Conservation (phyloP, 805 yeast genomes). For the Candida adriatica region DNA sequence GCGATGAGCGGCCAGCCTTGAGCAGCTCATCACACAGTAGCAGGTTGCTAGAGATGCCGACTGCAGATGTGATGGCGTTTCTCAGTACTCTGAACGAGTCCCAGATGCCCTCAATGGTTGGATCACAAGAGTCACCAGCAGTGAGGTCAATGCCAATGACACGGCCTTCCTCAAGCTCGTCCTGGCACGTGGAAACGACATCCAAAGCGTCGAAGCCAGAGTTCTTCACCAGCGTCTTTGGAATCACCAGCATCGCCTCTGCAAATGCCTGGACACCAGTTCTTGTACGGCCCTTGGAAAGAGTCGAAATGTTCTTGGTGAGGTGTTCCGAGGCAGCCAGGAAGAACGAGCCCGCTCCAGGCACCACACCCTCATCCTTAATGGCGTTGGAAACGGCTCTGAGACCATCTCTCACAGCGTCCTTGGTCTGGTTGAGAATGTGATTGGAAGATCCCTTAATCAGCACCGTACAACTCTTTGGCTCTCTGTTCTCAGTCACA, state of each 20-base stretch:
- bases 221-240: slow-evolving; percentile 86
- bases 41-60: slow-evolving; percentile 89
- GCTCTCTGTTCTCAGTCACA: slow-evolving; percentile 83
- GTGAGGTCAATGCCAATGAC: slow-evolving; percentile 86
- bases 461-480: slow-evolving; percentile 84
- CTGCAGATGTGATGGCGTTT: slow-evolving; percentile 87
- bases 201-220: slow-evolving; percentile 94
- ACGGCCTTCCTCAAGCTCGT: slow-evolving; percentile 73
- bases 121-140: slow-evolving; percentile 94
- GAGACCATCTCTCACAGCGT: slow-evolving; percentile 95
- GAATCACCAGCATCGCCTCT: slow-evolving; percentile 83
- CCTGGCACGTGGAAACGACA: slow-evolving; percentile 82
- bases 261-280: slow-evolving; percentile 92
- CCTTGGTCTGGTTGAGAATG: slow-evolving; percentile 85
- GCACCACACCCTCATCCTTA: slow-evolving; percentile 77
- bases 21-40: slow-evolving; percentile 91
- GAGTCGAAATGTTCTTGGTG: slow-evolving; percentile 41
- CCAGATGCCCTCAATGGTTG: slow-evolving; percentile 91
- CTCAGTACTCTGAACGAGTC: slow-evolving; percentile 92
- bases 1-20: slow-evolving; percentile 93
- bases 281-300: slow-evolving; percentile 76
- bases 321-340: slow-evolving; percentile 73
- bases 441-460: slow-evolving; percentile 92
- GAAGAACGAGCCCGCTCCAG: slow-evolving; percentile 97
- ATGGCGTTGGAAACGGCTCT: slow-evolving; percentile 91